A percentile compares a stretch with the other conserved stretches of the same genome.
Conservation (phyloP, 2,329 filamentous ascomycete species). For the Phoma sp. region DNA sequence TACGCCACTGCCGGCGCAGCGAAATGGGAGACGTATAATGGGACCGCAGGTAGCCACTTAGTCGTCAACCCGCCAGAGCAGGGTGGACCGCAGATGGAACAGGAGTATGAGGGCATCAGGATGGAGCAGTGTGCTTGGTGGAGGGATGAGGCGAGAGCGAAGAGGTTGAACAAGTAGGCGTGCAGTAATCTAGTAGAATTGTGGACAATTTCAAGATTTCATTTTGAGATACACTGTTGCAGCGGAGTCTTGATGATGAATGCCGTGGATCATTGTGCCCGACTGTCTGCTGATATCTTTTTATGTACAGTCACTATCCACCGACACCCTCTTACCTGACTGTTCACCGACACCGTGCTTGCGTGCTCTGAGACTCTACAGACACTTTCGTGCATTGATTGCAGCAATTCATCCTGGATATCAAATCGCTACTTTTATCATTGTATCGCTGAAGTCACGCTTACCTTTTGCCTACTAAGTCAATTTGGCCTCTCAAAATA, state of each 20-base stretch:
- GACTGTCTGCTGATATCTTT: too few relatives aligned
- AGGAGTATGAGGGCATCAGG: slow-evolving; percentile 34
- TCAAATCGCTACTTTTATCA: too few relatives aligned
- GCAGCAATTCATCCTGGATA: too few relatives aligned
- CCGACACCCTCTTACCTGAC: too few relatives aligned
- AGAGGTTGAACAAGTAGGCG: slow-evolving; percentile 41
- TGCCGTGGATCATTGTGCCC: too few relatives aligned
- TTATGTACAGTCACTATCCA: too few relatives aligned
- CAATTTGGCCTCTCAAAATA: too few relatives aligned
- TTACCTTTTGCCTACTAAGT: neutral
- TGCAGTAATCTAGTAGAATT: too few relatives aligned
- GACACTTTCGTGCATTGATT: neutral
- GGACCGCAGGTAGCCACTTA: slow-evolving; percentile 24
- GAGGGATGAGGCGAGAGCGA: slow-evolving; percentile 39
- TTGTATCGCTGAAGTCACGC: neutral
- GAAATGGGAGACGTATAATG: slow-evolving; percentile 41
- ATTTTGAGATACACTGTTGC: neutral
- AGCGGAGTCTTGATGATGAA: neutral
- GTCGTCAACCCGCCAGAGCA: slow-evolving; percentile 31
- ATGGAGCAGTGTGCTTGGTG: slow-evolving; percentile 45
- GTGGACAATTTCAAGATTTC: too few relatives aligned
- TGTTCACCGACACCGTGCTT: too few relatives aligned
- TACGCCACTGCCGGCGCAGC: slow-evolving; percentile 28
- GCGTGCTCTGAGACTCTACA: neutral
- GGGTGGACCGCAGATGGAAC: slow-evolving; percentile 37